phyloP scores from a whole-genome alignment of 306 rosid genomes.

The Malus orientalis region DNA sequence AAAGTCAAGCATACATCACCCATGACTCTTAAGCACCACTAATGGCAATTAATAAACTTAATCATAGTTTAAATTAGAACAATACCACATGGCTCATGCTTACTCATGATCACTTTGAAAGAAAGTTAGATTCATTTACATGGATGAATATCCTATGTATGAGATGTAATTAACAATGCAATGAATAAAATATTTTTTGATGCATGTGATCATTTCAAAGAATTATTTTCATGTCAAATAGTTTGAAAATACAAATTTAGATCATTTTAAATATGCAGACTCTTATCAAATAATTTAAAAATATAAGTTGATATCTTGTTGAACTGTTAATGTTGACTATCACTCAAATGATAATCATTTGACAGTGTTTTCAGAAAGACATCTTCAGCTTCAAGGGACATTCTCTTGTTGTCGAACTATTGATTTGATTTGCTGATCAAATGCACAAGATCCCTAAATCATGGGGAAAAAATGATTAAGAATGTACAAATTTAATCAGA shows the following conservation, averaged over 20 bases:
- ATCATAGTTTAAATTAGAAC: not conserved
- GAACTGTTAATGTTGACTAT: not conserved
- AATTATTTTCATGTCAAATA: not conserved
- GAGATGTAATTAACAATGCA: not conserved
- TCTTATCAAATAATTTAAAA: too few relatives aligned
- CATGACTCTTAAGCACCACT: not conserved
- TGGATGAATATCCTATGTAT: not conserved
- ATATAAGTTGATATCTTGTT: not conserved
- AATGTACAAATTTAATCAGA: too few relatives aligned
- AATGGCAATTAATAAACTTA: not conserved
- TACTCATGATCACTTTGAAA: not conserved
- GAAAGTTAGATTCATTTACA: not conserved
- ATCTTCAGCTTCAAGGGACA: too few relatives aligned
- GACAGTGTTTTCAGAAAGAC: too few relatives aligned
- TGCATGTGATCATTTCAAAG: not conserved
- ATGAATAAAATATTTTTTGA: not conserved
- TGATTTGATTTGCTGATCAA: too few relatives aligned
- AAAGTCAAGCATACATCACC: conserved; percentile 1
- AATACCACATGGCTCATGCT: not conserved
- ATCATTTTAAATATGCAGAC: too few relatives aligned
- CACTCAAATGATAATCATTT: too few relatives aligned
- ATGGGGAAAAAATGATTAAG: too few relatives aligned
- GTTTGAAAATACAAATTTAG: not conserved
- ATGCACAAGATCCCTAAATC: too few relatives aligned
- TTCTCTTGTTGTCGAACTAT: too few relatives aligned